Base-by-base conservation (phyloP, 1,284 basidiomycete species). In the Cutaneotrichosporon sp. region DNA sequence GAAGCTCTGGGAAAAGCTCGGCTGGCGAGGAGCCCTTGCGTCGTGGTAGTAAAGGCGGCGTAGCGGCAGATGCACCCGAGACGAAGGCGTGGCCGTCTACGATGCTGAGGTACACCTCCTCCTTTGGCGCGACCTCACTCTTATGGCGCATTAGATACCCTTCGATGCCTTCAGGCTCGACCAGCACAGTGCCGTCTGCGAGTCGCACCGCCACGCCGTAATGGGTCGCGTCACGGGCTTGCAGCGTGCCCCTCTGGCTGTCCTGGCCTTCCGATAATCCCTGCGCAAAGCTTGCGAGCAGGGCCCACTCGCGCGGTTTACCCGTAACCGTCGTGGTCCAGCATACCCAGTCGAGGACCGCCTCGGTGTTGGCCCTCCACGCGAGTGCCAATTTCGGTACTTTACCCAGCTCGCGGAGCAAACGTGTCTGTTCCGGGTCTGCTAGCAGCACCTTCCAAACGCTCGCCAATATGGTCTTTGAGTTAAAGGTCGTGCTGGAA, bases 271-370 rank as follows among this genome's bases (percentile, higher is more conserved):
- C 35, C n/a, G 29, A 35, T 19, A 44, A 9, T 14, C 31, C 7
- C 17, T 49, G 42, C 2, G 59, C 59, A 38, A 74, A 51, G 20
- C 74, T 72, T 16, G 66, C 67, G 6, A 75, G 49, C 10, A 75
- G 46, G 7, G 64, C 61, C 72, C 72, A 74, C 29, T 66, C 59
- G 31, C 74, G 57, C 5, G 35, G 49, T 37, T 55, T 57, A 12
- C 65, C 64, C 6, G 68, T 62, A 1, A 70, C 63, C 0, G 69
- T 70, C 17, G 59, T 63, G 8, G 54, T 49, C 37, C 65, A 65
- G 11, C 64, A 63, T 8, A 75, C 48, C 74, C 74, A 75, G 50
- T 75, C 71, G n/a, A 75, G 57, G 17, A 47, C 49, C 9, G 68
- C 66, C 38, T 66, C 65, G 2, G 38, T 31, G 6, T n/a, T n/a